Evolutionary conservation across 192 early-diverging fungal genomes (phyloP).

Genomic region (Rhizophlyctis rosea): DNA sequence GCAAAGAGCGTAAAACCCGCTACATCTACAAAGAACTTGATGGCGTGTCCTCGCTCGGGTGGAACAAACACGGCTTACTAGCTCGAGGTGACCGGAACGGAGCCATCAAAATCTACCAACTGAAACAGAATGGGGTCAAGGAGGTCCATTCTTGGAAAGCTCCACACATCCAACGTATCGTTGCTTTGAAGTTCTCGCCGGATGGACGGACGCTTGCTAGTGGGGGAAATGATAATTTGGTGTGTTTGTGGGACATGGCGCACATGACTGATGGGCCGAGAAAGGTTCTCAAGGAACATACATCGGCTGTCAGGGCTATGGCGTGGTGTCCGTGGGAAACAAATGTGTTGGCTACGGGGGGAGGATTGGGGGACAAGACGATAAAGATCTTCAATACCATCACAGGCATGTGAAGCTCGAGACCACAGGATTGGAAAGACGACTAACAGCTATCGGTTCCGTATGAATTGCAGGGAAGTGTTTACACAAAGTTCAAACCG

Average conservation of each 20-base stretch:
- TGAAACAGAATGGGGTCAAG: slow-evolving; percentile 33
- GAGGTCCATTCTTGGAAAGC: too few species aligned
- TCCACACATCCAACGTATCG: slow-evolving; percentile 53
- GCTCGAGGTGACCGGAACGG: slow-evolving; percentile 78
- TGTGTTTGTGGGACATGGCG: slow-evolving; percentile 49
- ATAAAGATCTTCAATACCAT: slow-evolving; percentile 54
- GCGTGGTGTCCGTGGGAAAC: slow-evolving; percentile 94
- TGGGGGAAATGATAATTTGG: slow-evolving; percentile 61
- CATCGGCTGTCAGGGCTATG: slow-evolving; percentile 68
- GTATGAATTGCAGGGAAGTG: too few species aligned
- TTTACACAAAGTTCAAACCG: not conserved
- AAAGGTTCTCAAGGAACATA: slow-evolving; percentile 39
- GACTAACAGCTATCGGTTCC: too few species aligned
- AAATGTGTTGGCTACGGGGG: slow-evolving; percentile 53
- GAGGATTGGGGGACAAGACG: slow-evolving; percentile 45
- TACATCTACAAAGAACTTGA: slow-evolving; percentile 63
- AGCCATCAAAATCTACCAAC: slow-evolving; percentile 82
- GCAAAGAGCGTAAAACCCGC: slow-evolving; percentile 1
- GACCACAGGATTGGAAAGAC: too few species aligned
- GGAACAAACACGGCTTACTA: slow-evolving; percentile 70
- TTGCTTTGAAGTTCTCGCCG: slow-evolving; percentile 44
- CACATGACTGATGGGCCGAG: not conserved
- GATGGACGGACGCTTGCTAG: slow-evolving; percentile 48
- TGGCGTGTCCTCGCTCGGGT: slow-evolving; percentile 70
- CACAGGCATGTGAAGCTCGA: too few species aligned